Percentiles rank a stretch among this genome's conserved stretches.
phyloP scores from a whole-genome alignment of 2,329 filamentous ascomycete species.

The Trichoderma pleuroti region DNA sequence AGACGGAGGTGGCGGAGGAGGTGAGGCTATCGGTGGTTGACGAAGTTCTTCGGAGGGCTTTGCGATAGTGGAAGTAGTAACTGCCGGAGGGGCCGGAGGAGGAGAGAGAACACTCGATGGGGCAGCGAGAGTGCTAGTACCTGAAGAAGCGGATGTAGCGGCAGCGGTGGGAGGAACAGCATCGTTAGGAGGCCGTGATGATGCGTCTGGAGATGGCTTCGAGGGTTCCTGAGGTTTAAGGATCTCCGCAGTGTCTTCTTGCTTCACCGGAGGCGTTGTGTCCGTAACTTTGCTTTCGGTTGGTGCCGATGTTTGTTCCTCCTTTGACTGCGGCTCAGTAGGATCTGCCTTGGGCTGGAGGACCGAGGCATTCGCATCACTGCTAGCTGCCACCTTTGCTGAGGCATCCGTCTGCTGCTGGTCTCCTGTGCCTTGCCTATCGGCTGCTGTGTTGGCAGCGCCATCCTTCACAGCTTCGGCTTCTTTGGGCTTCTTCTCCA shows the following conservation, averaged over 20 bases:
- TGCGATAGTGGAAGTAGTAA: background rate
- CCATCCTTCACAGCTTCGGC: conserved; percentile 21
- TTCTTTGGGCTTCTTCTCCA: conserved; percentile 34
- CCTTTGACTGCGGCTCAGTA: background rate
- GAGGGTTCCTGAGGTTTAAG: background rate
- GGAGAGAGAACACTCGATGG: background rate
- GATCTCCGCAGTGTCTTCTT: background rate
- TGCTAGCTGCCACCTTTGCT: background rate
- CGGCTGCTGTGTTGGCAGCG: conserved; percentile 6
- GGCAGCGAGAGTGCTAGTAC: background rate
- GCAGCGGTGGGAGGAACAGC: background rate
- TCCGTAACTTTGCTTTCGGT: conserved; percentile 21
- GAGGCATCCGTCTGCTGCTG: background rate
- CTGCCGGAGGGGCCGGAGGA: background rate
- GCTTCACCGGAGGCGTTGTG: background rate
- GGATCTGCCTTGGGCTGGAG: conserved; percentile 16
- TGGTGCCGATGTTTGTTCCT: background rate
- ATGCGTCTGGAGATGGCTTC: background rate
- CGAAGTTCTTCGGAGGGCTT: background rate
- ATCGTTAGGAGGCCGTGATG: background rate
- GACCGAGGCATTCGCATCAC: background rate
- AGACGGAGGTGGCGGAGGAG: conserved; percentile 22
- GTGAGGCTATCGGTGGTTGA: conserved; percentile 22
- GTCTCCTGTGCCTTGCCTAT: background rate
- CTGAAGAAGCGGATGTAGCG: background rate